phyloP scores from a whole-genome alignment of 768 basidiomycete species.

The Pisolithus albus region DNA sequence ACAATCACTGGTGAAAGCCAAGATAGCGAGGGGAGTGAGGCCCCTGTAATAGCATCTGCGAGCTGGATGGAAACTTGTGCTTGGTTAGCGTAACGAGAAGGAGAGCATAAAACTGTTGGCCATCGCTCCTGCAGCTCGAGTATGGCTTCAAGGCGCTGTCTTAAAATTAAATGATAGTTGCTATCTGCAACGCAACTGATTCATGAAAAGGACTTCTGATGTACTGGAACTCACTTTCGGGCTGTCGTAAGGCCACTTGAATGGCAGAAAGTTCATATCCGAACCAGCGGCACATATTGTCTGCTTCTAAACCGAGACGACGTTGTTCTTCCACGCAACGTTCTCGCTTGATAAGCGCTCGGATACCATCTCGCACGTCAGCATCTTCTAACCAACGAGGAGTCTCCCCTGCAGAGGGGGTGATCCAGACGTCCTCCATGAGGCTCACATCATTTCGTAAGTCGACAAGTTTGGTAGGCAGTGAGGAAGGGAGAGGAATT shows the following conservation, averaged over 20 bases:
- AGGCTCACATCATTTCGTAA: too few species aligned
- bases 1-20: neutral
- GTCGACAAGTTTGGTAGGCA: too few species aligned
- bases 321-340: too few species aligned
- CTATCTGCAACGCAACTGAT: neutral
- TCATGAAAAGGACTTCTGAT: neutral
- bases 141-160: conserved; percentile 4
- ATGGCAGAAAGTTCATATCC: too few species aligned
- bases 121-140: conserved; percentile 13
- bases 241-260: neutral
- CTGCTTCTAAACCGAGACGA: too few species aligned
- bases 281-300: too few species aligned
- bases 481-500: too few species aligned
- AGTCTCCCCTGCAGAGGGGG: too few species aligned
- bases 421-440: too few species aligned
- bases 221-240: neutral
- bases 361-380: too few species aligned
- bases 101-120: conserved; percentile 14
- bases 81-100: conserved; percentile 5
- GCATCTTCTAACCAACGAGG: too few species aligned
- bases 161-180: neutral
- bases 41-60: neutral
- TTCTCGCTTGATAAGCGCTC: too few species aligned
- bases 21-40: neutral
- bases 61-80: conserved; percentile 3